Evolutionary conservation across 495 filamentous ascomycete genomes (phyloP).

Genomic region (Saxophila tyrrhenica): DNA sequence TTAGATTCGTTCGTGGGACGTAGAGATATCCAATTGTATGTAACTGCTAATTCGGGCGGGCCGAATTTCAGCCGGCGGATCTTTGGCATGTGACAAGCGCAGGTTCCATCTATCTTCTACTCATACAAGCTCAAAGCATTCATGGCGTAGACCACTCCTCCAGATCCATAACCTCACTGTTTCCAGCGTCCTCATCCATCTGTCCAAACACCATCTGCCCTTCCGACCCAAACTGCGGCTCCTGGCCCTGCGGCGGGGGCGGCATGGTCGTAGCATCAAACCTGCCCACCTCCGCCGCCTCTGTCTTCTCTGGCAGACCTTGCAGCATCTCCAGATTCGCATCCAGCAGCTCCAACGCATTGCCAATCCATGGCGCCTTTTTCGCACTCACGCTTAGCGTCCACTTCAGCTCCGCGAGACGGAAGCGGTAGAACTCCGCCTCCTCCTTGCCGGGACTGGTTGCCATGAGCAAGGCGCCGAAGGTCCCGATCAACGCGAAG

Average conservation of each 20-base stretch:
- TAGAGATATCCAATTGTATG: no score
- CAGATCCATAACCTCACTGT: background rate
- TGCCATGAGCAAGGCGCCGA: conserved; percentile 72
- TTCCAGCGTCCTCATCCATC: background rate
- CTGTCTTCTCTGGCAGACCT: conserved; percentile 29
- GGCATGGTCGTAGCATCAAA: background rate
- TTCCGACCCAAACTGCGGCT: background rate
- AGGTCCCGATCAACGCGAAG: conserved; percentile 72
- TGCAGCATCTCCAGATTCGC: conserved; percentile 26
- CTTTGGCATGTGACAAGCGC: no score
- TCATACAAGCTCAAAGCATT: background rate
- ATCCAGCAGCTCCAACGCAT: conserved; percentile 65
- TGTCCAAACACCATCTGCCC: background rate
- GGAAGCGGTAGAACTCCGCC: conserved; percentile 83
- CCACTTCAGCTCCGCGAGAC: conserved; percentile 87
- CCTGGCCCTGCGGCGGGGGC: background rate
- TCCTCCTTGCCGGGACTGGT: conserved; percentile 80
- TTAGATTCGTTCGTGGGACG: no score
- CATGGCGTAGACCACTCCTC: background rate
- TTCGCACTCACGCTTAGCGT: conserved; percentile 77
- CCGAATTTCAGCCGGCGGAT: no score
- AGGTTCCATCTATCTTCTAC: no score
- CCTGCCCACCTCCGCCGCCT: background rate
- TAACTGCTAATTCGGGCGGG: no score
- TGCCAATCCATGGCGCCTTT: conserved; percentile 66